Evolutionary conservation across 768 basidiomycete genomes (phyloP).

Genomic region (Lentinula raphanica): DNA sequence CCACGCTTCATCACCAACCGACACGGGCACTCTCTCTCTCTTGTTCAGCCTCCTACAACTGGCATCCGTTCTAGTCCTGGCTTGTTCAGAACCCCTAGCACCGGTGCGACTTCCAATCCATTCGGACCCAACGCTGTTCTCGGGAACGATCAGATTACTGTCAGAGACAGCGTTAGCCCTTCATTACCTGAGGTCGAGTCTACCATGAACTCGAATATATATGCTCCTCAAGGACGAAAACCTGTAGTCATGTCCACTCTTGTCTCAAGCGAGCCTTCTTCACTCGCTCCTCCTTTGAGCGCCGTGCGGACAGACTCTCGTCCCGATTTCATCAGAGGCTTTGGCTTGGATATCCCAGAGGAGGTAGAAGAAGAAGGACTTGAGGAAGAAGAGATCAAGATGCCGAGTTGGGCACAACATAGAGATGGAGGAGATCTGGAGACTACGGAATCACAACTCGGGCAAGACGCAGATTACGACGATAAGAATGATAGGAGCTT

Average conservation of each 20-base stretch:
- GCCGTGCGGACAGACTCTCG: slow-evolving; percentile 45
- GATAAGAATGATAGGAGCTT: slow-evolving; percentile 30
- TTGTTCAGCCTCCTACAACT: slow-evolving; percentile 50
- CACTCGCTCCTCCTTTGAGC: slow-evolving; percentile 39
- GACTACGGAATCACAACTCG: not conserved
- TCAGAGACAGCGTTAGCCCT: not conserved
- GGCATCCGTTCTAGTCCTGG: slow-evolving; percentile 30
- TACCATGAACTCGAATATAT: slow-evolving; percentile 25
- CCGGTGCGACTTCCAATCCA: slow-evolving; percentile 50
- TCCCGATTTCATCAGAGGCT: slow-evolving; percentile 74
- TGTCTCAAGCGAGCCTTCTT: not conserved
- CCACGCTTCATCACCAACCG: slow-evolving; percentile 41
- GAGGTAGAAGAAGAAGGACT: slow-evolving; percentile 49
- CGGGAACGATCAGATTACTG: slow-evolving; percentile 38
- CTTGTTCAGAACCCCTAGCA: slow-evolving; percentile 25
- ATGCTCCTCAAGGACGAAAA: slow-evolving; percentile 53
- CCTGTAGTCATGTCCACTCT: slow-evolving; percentile 37
- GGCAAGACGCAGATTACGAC: not conserved
- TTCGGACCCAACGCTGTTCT: slow-evolving; percentile 56
- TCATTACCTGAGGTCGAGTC: slow-evolving; percentile 16
- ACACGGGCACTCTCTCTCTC: slow-evolving; percentile 72
- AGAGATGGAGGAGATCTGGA: slow-evolving; percentile 18
- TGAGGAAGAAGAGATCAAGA: slow-evolving; percentile 29
- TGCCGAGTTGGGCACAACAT: slow-evolving; percentile 17
- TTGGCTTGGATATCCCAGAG: slow-evolving; percentile 75